phyloP scores from a whole-genome alignment of 208 protist genomes.

The Acanthamoeba sp. region DNA sequence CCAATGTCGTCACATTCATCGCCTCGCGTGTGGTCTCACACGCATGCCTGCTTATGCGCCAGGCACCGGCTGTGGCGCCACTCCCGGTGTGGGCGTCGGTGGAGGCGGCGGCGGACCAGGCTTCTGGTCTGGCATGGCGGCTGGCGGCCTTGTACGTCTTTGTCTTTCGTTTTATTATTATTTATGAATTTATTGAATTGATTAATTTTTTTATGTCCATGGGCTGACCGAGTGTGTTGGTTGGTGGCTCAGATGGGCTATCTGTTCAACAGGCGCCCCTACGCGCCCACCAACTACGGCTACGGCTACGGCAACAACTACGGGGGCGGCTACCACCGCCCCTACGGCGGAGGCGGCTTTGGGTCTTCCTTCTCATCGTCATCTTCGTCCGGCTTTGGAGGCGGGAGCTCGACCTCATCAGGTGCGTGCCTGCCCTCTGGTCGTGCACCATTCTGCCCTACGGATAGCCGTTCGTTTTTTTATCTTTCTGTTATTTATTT shows the following conservation, averaged over 20 bases:
- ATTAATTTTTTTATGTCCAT: too few relatives aligned
- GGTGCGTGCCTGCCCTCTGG: not conserved
- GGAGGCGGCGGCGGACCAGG: not conserved
- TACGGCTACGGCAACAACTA: not conserved
- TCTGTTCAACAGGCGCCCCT: not conserved
- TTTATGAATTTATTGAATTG: not conserved
- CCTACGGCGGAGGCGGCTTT: not conserved
- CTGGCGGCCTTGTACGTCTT: constrained; percentile 2
- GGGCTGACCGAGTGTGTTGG: too few relatives aligned
- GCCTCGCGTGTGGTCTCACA: too few relatives aligned
- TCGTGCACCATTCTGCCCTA: too few relatives aligned
- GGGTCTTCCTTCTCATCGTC: not conserved
- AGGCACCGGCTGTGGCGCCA: not conserved
- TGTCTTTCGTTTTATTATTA: not conserved
- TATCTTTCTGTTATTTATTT: too few relatives aligned
- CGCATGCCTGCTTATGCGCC: too few relatives aligned
- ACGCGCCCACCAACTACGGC: not conserved
- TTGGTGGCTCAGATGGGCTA: not conserved
- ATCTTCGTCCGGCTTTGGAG: not conserved
- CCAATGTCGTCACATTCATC: too few relatives aligned
- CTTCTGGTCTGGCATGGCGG: constrained; percentile 55
- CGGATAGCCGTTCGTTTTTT: too few relatives aligned
- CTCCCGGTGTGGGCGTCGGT: not conserved
- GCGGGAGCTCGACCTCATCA: not conserved
- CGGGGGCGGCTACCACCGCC: not conserved